Base-by-base conservation (phyloP, 1,284 basidiomycete species). In the Somion occarium region DNA sequence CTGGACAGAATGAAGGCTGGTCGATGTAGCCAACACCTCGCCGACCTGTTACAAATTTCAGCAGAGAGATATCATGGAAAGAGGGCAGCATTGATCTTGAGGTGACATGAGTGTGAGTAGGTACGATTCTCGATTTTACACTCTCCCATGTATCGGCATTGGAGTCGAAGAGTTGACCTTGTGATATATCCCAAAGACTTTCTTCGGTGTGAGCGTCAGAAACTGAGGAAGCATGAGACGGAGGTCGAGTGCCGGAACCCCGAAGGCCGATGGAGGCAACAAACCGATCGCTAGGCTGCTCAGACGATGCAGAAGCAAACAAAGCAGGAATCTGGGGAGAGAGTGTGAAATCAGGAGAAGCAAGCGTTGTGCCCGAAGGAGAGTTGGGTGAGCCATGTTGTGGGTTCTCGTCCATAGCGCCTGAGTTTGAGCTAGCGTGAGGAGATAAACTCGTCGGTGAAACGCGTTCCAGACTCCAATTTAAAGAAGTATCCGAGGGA, bases 111-210 rank as follows among this genome's bases (percentile, higher is more conserved):
- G 3, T 9, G 3, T n/a, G 5, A 15, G 23, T 4, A 22, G 43
- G 26, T 27, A n/a, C 27, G 3, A 66, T 53, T 5, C 61, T 27
- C 1, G 38, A 27, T 45, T 58, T 56, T 18, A 65, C 49, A n/a
- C 48, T 53, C 9, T 7, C 26, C 61, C 62, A 64, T 11, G 61
- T 61, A 47, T 65, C 59, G 9, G 60, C 55, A 15, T 49, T 56
- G 18, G 39, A 22, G 34, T 62, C 61, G 46, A 65, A 64, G 1
- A 65, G 53, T 11, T 55, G 49, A 11, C 61, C 65, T 1, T 55
- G n/a, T 13, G 65, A 30, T 13, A 56, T 43, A 15, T 62, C 62
- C 1, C 46, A 25, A 2, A 66, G 55, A 13, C 25, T 30, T 39
- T 43, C 19, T 22, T 48, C 34, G n/a, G 30, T 34, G 30, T 7